Evolutionary conservation across 148 eudicot species (phyloP), one percentile per base, ranked within the genome.

Genomic region (Amaranthus palmeri): DNA sequence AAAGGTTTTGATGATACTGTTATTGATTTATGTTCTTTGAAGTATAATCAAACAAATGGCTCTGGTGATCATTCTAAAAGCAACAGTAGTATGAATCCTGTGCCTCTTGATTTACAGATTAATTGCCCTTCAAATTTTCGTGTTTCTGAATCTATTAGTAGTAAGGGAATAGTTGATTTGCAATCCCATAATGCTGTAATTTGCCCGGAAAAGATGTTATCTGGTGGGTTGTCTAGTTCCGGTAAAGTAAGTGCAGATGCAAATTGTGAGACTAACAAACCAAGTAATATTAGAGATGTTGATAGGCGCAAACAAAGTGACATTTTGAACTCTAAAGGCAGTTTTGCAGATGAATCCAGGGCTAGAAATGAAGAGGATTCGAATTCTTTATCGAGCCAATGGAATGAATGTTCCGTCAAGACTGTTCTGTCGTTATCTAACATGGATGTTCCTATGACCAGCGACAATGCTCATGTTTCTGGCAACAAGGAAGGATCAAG

Each of bases 321-420:
- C 69, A 60, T 73, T 69, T 69, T 65, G 8, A 52, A 61, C 25
- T 70, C 86, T 58, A 81, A 71, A 69, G 85, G 80, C 63, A 80
- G 49, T 50, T 69, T 75, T 74, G 75, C 54, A 25, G 92, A 79
- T 72, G 84, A 89, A 64, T 71, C 75, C 40, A 87, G 85, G 85
- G 77, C 85, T 54, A 85, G 80, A 75, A 82, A 72, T 70, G 86
- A 85, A 76, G 88, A 77, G 58, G 77, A 73, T 59, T 14, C 81
- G 41, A 63, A 76, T 59, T 70, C 85, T 47, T 85, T 87, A 12
- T 76, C 86, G 41, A 84, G 87, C 73, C 80, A 79, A 57, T 82
- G 90, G 90, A 87, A 85, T 80, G 91, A 87, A 65, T 88, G 92
- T 73, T 69, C 86, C 1, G 83, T 88, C 56, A 90, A 88, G 85